phyloP scores from a whole-genome alignment of 1,284 basidiomycete genomes.

The Malassezia sympodialis region DNA sequence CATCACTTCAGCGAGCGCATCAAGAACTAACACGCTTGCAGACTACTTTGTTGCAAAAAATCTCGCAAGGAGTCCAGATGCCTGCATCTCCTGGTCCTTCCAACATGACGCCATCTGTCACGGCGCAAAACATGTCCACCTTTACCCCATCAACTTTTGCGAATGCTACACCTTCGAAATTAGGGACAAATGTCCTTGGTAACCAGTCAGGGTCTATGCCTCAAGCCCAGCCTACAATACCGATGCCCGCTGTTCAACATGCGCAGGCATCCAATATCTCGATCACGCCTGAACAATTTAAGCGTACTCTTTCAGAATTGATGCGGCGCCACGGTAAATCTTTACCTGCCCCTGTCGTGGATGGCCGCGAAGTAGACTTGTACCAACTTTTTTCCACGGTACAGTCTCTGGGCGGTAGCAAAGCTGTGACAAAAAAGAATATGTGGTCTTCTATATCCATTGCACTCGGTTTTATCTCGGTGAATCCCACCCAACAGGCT shows the following conservation, averaged over 20 bases:
- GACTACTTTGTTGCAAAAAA: slow-evolving; percentile 22
- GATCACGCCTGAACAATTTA: slow-evolving; percentile 37
- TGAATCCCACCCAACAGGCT: slow-evolving; percentile 29
- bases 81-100: neutral
- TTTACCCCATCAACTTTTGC: neutral
- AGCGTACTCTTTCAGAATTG: slow-evolving; percentile 35
- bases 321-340: slow-evolving; percentile 34
- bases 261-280: slow-evolving; percentile 21
- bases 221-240: neutral
- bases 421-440: slow-evolving; percentile 32
- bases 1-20: slow-evolving; percentile 23
- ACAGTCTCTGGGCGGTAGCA: slow-evolving; percentile 37
- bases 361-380: slow-evolving; percentile 32
- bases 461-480: slow-evolving; percentile 29
- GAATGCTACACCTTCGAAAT: neutral
- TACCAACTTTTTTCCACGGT: slow-evolving; percentile 40
- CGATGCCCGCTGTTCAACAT: slow-evolving; percentile 3
- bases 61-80: slow-evolving; percentile 18
- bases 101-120: neutral
- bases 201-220: neutral
- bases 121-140: neutral
- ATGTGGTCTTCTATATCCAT: slow-evolving; percentile 35
- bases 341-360: slow-evolving; percentile 29
- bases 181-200: neutral
- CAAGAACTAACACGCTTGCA: slow-evolving; percentile 28